phyloP scores from a whole-genome alignment of 768 basidiomycete genomes.

The Hypsizygus marmoreus region DNA sequence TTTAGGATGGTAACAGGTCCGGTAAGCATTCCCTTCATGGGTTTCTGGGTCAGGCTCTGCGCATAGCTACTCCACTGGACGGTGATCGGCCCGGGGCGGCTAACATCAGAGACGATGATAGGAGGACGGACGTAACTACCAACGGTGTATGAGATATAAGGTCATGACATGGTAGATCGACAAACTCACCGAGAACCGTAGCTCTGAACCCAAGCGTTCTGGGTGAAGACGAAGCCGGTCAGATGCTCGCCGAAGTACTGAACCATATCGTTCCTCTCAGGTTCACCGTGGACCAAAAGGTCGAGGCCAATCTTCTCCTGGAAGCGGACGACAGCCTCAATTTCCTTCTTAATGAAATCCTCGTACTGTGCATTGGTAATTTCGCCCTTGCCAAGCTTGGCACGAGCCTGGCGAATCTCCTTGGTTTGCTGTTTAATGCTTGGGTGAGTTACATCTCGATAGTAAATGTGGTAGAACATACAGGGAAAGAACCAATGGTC shows the following conservation, averaged over 20 bases:
- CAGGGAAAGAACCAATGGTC: slow-evolving; percentile 98
- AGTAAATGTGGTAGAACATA: slow-evolving; percentile 32
- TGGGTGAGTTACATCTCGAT: no score
- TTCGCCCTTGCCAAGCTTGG: slow-evolving; percentile 91
- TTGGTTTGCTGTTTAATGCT: slow-evolving; percentile 99
- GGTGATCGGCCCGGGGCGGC: slow-evolving; percentile 90
- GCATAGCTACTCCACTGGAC: slow-evolving; percentile 97
- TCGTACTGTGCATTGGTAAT: slow-evolving; percentile 88
- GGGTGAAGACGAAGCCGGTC: slow-evolving; percentile 95
- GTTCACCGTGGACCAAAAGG: slow-evolving; percentile 97
- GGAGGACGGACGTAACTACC: slow-evolving; percentile 93
- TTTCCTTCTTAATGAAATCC: slow-evolving; percentile 97
- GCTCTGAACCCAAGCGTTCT: slow-evolving; percentile 99
- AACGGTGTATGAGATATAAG: slow-evolving; percentile 9
- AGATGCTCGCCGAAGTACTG: slow-evolving; percentile 99
- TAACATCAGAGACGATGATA: slow-evolving; percentile 97
- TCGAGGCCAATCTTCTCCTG: slow-evolving; percentile 97
- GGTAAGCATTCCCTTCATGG: slow-evolving; percentile 99
- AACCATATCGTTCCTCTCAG: slow-evolving; percentile 99
- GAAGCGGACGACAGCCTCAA: slow-evolving; percentile 91
- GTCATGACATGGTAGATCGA: neutral
- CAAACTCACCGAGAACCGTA: slow-evolving; percentile 90
- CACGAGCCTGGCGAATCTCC: slow-evolving; percentile 96
- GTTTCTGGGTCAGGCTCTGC: slow-evolving; percentile 88
- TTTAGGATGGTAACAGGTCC: slow-evolving; percentile 99